Conservation (phyloP, 305 asterid genomes). For the Fraxinus nigra region DNA sequence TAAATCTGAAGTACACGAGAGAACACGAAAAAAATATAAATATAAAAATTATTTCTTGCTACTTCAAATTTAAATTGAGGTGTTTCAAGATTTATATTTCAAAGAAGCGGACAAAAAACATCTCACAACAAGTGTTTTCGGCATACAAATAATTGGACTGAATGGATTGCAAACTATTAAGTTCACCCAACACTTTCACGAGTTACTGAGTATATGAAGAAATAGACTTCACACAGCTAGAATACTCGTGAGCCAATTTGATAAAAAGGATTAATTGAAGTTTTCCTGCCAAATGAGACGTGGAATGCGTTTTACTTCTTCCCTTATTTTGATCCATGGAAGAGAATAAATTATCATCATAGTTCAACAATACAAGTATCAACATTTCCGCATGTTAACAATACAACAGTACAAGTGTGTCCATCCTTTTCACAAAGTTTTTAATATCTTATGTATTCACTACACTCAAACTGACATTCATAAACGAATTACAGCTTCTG, state of each 20-base stretch:
- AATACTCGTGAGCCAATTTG: neutral
- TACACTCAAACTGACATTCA: neutral
- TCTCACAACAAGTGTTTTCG: neutral
- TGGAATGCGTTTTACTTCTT: neutral
- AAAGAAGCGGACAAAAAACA: neutral
- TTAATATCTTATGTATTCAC: neutral
- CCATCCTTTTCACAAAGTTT: neutral
- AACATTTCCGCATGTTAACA: neutral
- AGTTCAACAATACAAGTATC: neutral
- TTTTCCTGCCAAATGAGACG: neutral
- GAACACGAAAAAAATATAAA: neutral
- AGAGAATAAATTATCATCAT: neutral
- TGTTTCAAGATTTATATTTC: neutral
- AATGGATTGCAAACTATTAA: neutral
- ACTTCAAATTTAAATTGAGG: neutral
- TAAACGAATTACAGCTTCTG: neutral
- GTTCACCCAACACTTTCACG: neutral
- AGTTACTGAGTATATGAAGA: neutral
- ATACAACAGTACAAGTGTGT: neutral
- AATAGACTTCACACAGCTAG: neutral
- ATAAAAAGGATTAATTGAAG: neutral
- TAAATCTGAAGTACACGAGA: neutral
- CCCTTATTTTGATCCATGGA: neutral
- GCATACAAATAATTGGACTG: neutral
- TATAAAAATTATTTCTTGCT: neutral